Conservation (phyloP, 306 rosid species). For the Vicia sativa region DNA sequence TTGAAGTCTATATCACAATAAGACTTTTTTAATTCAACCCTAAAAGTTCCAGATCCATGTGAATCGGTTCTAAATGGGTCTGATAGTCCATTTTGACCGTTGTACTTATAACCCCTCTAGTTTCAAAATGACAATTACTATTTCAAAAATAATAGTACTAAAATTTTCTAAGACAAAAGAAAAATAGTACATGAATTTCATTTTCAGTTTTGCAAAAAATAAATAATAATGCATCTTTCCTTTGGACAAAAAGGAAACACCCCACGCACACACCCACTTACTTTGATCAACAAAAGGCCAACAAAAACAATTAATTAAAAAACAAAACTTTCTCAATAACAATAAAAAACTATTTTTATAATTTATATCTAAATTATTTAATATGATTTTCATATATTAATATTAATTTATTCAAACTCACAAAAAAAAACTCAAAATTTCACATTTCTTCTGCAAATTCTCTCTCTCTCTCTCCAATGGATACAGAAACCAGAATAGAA, state of each 20-base stretch:
- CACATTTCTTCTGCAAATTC: background rate
- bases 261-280: background rate
- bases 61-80: too few relatives aligned
- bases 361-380: too few relatives aligned
- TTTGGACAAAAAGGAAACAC: background rate
- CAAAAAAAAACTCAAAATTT: background rate
- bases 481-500: slow-evolving; percentile 1
- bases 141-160: too few relatives aligned
- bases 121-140: too few relatives aligned
- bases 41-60: too few relatives aligned
- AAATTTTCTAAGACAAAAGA: too few relatives aligned
- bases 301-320: slow-evolving; percentile 1
- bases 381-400: too few relatives aligned
- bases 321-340: background rate
- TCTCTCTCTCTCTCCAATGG: slow-evolving; percentile 23
- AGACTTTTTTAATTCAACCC: too few relatives aligned
- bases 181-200: background rate
- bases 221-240: background rate
- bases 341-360: background rate
- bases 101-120: too few relatives aligned
- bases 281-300: background rate
- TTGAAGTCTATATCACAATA: too few relatives aligned
- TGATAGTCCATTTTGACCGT: too few relatives aligned
- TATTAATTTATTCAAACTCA: too few relatives aligned
- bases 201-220: background rate